Conservation (phyloP, 2,329 filamentous ascomycete genomes). For the Magnaporthiopsis incrustans region DNA sequence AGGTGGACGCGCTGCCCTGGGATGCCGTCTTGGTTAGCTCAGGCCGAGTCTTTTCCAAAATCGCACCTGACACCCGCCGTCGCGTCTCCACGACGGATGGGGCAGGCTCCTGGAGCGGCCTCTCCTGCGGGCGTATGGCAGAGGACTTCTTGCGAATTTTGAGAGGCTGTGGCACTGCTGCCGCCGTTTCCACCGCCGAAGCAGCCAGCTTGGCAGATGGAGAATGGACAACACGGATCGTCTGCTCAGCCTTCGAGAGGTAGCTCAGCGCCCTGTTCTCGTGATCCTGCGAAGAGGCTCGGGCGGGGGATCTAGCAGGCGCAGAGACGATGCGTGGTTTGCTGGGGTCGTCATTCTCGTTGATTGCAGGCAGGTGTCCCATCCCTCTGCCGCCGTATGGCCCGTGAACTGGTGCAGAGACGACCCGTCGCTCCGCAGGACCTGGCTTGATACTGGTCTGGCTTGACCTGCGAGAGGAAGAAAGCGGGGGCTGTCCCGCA, state of each 20-base stretch:
- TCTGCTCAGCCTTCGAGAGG: conserved; percentile 38
- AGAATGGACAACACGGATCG: conserved; percentile 48
- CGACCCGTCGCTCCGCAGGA: conserved; percentile 33
- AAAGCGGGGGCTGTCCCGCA: neutral
- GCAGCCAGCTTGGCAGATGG: conserved; percentile 27
- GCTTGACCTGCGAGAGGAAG: conserved; percentile 2
- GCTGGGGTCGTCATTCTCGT: conserved; percentile 26
- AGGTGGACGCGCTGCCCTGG: conserved; percentile 3
- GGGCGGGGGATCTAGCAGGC: conserved; percentile 24
- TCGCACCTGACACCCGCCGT: neutral
- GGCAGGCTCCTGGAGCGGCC: neutral
- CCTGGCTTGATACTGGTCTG: conserved; percentile 6
- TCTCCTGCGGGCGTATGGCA: neutral
- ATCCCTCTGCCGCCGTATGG: conserved; percentile 28
- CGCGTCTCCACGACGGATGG: neutral
- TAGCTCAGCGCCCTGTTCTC: conserved; percentile 32
- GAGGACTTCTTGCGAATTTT: conserved; percentile 32
- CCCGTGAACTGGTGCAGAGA: conserved; percentile 43
- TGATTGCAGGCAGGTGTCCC: conserved; percentile 38
- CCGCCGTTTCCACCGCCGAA: conserved; percentile 21
- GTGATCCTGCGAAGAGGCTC: conserved; percentile 9
- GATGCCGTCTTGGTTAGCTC: conserved; percentile 1
- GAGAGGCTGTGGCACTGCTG: conserved; percentile 27
- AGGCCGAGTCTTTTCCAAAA: neutral
- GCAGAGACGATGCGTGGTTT: conserved; percentile 40